Evolutionary conservation across 78 protist genomes (phyloP), one percentile per base, ranked within the genome.

Genomic region (Trichosphaerium sp.): DNA sequence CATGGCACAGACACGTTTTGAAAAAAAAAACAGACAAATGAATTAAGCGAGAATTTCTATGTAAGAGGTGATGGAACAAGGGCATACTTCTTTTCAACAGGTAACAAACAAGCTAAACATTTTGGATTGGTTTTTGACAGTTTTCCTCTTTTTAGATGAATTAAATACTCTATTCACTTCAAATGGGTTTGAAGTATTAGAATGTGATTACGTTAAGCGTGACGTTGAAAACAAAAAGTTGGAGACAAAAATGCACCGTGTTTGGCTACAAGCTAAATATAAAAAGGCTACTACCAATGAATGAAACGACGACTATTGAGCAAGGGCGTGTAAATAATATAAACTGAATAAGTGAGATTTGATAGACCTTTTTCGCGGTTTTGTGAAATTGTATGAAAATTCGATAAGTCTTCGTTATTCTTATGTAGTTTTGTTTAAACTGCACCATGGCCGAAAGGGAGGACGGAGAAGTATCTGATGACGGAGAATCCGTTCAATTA

Each of bases 41-140:
- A 10, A 58, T n/a, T 6, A 11, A 35, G 14, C 7, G 72, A 54
- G 29, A 63, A 58, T 61, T 67, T 56, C 8, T 65, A 56, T 43
- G 72, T 65, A 3, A 73, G 85, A 10, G 74, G 73, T 34, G 85
- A 79, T 12, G 78, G 74, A 35, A 79, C 85, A 1, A 69, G 67
- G 21, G 72, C 35, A 10, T 79, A 71, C 38, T 79, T 31, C 28
- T 79, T 69, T 65, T 1, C 18, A 1, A 23, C 54, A 11, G 7
- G 4, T 52, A 32, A 15, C 29, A 32, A 52, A 10, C 40, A 32
- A 4, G 7, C 40, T 4, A 29, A 32, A 32, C 40, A 52, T 52
- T 7, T 15, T 52, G 58, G 29, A 29, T 29, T 29, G 4, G 7
- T 6, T 52, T 4, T 6, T 10, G 58, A 52, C 23, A 6, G 7